These are phyloP conservation scores for Trametes elegans DNA, from an alignment of 768 basidiomycete genomes.

Conservation along the genomic window DNA sequence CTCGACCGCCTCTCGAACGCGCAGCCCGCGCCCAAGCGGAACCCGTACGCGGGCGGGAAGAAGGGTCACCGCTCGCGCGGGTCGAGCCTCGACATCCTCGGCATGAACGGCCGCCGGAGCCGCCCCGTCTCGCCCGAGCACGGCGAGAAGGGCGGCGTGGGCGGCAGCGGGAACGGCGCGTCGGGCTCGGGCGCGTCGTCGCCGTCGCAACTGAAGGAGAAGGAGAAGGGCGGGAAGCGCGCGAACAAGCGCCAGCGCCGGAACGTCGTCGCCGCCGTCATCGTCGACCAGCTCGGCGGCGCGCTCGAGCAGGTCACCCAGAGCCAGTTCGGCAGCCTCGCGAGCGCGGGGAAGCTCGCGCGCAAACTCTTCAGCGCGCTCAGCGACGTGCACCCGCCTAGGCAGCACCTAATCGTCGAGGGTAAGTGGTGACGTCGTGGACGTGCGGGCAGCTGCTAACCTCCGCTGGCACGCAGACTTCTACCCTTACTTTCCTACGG, in stretches of 20 bases:
- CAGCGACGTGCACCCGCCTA: slow-evolving; percentile 55
- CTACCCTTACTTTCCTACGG: slow-evolving; percentile 69
- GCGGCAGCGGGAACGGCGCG: neutral
- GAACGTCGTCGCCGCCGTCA: slow-evolving; percentile 59
- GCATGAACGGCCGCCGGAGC: slow-evolving; percentile 7
- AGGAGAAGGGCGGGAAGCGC: slow-evolving; percentile 15
- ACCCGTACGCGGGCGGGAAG: slow-evolving; percentile 31
- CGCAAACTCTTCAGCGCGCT: slow-evolving; percentile 64
- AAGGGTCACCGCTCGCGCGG: slow-evolving; percentile 42
- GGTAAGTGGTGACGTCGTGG: slow-evolving; percentile 37
- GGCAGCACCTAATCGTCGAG: slow-evolving; percentile 64
- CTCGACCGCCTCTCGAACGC: slow-evolving; percentile 72
- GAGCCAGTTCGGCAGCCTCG: slow-evolving; percentile 51
- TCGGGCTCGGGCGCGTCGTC: slow-evolving; percentile 11
- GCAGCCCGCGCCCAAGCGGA: slow-evolving; percentile 43
- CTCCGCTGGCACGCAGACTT: slow-evolving; percentile 51
- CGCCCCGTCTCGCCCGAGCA: slow-evolving; percentile 1
- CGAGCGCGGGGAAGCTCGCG: slow-evolving; percentile 66
- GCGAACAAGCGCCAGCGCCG: slow-evolving; percentile 22
- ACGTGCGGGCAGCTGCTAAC: neutral
- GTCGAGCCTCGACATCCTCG: slow-evolving; percentile 19
- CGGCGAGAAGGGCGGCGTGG: neutral
- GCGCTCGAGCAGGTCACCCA: slow-evolving; percentile 69
- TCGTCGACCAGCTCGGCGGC: slow-evolving; percentile 68
- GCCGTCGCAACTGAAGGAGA: slow-evolving; percentile 13